phyloP scores from a whole-genome alignment of 2,329 filamentous ascomycete species.

The Sporothrix protearum region DNA sequence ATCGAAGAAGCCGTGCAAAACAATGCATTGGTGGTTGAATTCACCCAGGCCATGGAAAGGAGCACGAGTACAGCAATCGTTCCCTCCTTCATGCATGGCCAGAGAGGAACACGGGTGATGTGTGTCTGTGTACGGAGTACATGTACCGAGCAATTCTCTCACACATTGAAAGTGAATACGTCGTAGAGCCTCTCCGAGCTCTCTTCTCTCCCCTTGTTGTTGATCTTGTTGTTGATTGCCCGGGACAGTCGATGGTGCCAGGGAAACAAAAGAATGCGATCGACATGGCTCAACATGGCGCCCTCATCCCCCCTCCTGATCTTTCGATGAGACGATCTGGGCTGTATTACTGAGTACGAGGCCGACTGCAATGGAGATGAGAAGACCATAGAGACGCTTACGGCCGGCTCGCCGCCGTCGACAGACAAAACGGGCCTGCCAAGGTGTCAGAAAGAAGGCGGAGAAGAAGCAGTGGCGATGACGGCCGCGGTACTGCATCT shows the following conservation, averaged over 20 bases:
- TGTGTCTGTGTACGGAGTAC: neutral
- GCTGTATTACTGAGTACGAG: neutral
- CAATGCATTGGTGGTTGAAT: neutral
- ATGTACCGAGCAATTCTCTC: neutral
- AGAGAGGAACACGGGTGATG: neutral
- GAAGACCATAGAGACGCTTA: neutral
- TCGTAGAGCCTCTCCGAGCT: too few relatives aligned
- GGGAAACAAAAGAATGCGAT: conserved; percentile 6
- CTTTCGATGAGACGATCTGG: neutral
- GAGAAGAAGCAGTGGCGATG: neutral
- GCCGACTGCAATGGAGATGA: too few relatives aligned
- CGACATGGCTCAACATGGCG: conserved; percentile 1
- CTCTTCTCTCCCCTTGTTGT: neutral
- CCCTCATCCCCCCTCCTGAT: neutral
- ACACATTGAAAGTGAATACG: neutral
- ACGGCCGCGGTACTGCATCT: neutral
- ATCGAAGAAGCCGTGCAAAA: neutral
- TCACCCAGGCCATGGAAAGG: neutral
- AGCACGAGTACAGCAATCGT: neutral
- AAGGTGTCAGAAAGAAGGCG: neutral
- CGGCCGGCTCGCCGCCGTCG: neutral
- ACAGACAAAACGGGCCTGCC: neutral
- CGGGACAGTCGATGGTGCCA: neutral
- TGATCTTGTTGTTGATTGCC: conserved; percentile 6
- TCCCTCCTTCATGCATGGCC: neutral